phyloP scores from a whole-genome alignment of 1,284 basidiomycete species.

The Pascua sp. region DNA sequence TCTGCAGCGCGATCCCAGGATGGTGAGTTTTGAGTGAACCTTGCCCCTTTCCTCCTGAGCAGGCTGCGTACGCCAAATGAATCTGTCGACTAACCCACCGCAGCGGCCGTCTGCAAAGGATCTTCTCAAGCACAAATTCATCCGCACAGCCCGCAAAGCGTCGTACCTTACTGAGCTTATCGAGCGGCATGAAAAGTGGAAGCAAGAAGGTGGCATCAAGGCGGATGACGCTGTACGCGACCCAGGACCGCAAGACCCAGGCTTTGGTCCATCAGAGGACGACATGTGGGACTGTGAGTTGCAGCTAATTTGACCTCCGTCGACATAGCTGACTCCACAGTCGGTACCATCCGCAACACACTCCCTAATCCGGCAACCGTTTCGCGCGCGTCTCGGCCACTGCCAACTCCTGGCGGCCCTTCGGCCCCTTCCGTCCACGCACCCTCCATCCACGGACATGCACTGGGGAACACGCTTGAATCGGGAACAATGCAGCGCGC shows the following conservation, averaged over 20 bases:
- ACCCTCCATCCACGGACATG: neutral
- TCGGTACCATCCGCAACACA: constrained; percentile 45
- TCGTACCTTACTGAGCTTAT: constrained; percentile 92
- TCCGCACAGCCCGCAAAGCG: constrained; percentile 89
- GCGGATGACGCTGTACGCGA: constrained; percentile 56
- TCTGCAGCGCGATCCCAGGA: constrained; percentile 86
- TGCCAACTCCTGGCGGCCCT: constrained; percentile 5
- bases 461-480: neutral
- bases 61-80: constrained; percentile 2
- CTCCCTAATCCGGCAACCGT: constrained; percentile 28
- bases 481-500: constrained; percentile 28
- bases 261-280: constrained; percentile 62
- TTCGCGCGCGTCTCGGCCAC: constrained; percentile 19
- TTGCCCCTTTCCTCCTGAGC: neutral
- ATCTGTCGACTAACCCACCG: neutral
- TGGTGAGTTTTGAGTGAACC: constrained; percentile 56
- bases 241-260: constrained; percentile 19
- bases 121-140: constrained; percentile 91
- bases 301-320: neutral
- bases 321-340: constrained; percentile 20
- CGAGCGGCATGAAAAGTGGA: constrained; percentile 90
- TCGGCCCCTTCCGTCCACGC: too few relatives aligned
- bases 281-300: constrained; percentile 87
- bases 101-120: constrained; percentile 91
- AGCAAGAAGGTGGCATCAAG: constrained; percentile 73